Conservation (phyloP, 345 rosid species). For the Kandelia obovata region DNA sequence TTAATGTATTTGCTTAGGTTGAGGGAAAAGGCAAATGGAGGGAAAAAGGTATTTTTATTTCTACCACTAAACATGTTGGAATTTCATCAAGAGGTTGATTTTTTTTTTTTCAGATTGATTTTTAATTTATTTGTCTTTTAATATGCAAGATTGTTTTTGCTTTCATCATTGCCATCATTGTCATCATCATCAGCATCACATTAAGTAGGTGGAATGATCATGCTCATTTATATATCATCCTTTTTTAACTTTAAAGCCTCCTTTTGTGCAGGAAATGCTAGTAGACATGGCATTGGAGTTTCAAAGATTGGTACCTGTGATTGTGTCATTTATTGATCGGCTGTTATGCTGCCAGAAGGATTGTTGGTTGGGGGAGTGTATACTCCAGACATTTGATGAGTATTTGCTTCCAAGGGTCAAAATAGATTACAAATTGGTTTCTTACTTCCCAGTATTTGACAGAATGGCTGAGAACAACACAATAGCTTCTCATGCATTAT, state of each 20-base stretch:
- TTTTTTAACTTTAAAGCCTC: constrained; percentile 14
- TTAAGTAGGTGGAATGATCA: background rate
- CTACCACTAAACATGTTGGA: too few species aligned
- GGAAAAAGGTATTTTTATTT: too few species aligned
- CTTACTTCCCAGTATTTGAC: constrained; percentile 72
- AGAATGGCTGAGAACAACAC: constrained; percentile 68
- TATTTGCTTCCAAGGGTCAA: constrained; percentile 58
- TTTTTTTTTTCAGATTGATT: too few species aligned
- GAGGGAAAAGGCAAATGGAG: too few species aligned
- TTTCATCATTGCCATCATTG: too few species aligned
- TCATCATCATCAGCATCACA: too few species aligned
- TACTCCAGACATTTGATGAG: constrained; percentile 75
- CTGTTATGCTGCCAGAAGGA: constrained; percentile 72
- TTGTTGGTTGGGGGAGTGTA: constrained; percentile 68
- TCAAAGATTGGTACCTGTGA: constrained; percentile 66
- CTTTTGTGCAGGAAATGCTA: constrained; percentile 58
- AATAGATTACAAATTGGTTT: constrained; percentile 51
- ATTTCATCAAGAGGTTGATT: too few species aligned
- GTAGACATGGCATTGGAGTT: constrained; percentile 66
- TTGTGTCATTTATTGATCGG: constrained; percentile 64
- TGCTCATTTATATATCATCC: background rate
- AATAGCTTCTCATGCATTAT: constrained; percentile 67
- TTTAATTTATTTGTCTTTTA: too few species aligned
- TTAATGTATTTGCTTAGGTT: too few species aligned
- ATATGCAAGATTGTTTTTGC: too few species aligned